Percentiles rank a stretch among this genome's conserved stretches.
Evolutionary conservation across 2,329 filamentous ascomycete species (phyloP).

Genomic region (Scedosporium boydii): DNA sequence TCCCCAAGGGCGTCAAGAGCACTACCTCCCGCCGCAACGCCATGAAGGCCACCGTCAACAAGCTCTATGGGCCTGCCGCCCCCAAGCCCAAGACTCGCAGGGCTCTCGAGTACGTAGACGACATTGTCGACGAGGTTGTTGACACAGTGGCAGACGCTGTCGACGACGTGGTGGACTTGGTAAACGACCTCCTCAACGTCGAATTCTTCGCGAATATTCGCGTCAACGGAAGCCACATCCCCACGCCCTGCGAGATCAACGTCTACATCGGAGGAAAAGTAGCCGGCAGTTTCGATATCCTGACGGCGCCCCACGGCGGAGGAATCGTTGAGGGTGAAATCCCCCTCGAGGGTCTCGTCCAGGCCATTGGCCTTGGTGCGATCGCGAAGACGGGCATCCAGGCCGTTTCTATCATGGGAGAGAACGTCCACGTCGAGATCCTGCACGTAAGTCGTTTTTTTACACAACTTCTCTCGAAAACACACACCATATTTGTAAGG

Average conservation of each 20-base stretch:
- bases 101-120: neutral
- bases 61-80: constrained; percentile 16
- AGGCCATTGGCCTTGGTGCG: neutral
- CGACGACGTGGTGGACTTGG: neutral
- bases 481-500: neutral
- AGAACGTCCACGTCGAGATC: constrained; percentile 5
- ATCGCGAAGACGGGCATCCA: neutral
- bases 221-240: constrained; percentile 24
- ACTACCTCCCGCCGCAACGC: constrained; percentile 24
- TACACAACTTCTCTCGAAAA: neutral
- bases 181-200: constrained; percentile 3
- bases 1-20: constrained; percentile 9
- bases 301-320: constrained; percentile 24
- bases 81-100: neutral
- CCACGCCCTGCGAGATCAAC: constrained; percentile 24
- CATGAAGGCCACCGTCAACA: constrained; percentile 23
- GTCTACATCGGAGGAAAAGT: constrained; percentile 22
- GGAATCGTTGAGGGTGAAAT: neutral
- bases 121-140: neutral
- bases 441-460: neutral
- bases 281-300: constrained; percentile 25
- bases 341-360: neutral
- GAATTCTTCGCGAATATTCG: constrained; percentile 24
- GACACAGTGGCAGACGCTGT: neutral
- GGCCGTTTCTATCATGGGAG: neutral